phyloP scores from a whole-genome alignment of 2,329 filamentous ascomycete genomes.

The Aspergillus novoparasiticus region DNA sequence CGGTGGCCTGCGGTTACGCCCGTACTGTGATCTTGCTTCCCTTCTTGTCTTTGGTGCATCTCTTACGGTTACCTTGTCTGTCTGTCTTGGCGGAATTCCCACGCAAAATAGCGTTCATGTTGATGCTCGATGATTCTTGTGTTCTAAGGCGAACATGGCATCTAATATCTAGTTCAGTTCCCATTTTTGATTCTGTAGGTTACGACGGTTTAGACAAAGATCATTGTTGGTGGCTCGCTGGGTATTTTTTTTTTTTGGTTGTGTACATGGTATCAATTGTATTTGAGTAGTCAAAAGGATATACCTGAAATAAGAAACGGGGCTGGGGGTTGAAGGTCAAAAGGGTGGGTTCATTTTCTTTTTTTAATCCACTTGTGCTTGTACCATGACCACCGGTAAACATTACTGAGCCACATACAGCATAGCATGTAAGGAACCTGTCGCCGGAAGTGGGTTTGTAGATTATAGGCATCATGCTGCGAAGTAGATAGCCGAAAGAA shows the following conservation, averaged over 20 bases:
- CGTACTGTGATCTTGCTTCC: not conserved
- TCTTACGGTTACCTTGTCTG: conserved; percentile 1
- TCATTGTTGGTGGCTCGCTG: not conserved
- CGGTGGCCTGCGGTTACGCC: not conserved
- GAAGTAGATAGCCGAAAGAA: not conserved
- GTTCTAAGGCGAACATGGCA: conserved; percentile 1
- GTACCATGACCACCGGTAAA: not conserved
- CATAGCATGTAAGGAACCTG: not conserved
- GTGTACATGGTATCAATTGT: not conserved
- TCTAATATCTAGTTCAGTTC: not conserved
- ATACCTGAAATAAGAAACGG: not conserved
- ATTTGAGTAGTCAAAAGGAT: not conserved
- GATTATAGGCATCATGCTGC: not conserved
- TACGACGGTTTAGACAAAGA: not conserved
- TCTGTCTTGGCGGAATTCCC: conserved; percentile 5
- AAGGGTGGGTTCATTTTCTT: not conserved
- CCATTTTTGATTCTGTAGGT: not conserved
- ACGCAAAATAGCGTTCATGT: conserved; percentile 1
- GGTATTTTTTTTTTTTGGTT: not conserved
- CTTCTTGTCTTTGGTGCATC: conserved; percentile 1
- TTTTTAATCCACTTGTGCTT: not conserved
- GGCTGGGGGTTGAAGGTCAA: not conserved
- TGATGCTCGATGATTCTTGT: not conserved
- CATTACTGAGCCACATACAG: not conserved
- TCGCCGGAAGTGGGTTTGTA: not conserved